Base-by-base conservation (phyloP, 495 filamentous ascomycete genomes). In the Neurospora sp. region DNA sequence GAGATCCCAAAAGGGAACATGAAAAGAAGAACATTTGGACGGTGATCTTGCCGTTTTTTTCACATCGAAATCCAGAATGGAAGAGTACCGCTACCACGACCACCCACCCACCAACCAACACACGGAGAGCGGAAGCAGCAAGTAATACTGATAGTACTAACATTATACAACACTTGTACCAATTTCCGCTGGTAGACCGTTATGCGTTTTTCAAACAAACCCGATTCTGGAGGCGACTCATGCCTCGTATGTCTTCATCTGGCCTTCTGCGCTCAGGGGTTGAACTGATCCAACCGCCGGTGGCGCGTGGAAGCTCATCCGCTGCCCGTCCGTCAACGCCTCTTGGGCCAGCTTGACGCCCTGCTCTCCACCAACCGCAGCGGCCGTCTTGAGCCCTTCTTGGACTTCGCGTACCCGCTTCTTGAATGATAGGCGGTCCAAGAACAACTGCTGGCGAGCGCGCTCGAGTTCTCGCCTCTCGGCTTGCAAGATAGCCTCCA, bases 401-500 rank as follows among this genome's bases (percentile, higher is more conserved):
- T 98, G 91, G 0, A 92, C 90, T 74, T 94, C 90, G 74, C 89
- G 85, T 16, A 97, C 92, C 71, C 94, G 86, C 82, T 92, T 91
- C 87, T 96, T 93, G 83, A 98, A 96, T 3, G 91, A 86, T 69
- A 98, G 85, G 12, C 96, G 88, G 80, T 99, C 96, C 8, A 97
- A 83, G 86, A 97, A 98, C 35, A 99, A 86, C 81, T 97, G 93
- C 80, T 97, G 94, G 14, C 96, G 88, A 4, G 91, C 92, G 69
- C 94, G 87, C 82, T 98, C 96, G 3, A 99, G 86, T 80, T 99
- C 96, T 45, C 94, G 88, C 69, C 94, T 90, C 82, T 99, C 96
- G 3, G 94, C 92, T 75, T 97, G 92, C 69, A 98, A 85, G 71
- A 97, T 90, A 69, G 90, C 85, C 78, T 99, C 96, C 87, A 99